phyloP scores from a whole-genome alignment of 208 protist species.

The Leishmania guyanensis region DNA sequence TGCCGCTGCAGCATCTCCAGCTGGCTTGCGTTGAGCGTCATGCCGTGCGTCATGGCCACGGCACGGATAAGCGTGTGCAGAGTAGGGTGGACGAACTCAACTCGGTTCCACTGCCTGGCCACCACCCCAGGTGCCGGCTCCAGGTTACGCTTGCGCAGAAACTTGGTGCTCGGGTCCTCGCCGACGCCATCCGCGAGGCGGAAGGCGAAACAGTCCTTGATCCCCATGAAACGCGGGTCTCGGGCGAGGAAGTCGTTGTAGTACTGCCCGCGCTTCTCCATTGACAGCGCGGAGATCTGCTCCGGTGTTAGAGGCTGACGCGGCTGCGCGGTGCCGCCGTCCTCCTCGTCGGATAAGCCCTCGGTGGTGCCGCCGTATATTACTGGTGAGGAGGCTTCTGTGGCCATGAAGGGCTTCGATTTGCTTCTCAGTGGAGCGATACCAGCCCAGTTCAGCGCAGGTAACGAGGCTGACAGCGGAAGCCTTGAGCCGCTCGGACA shows the following conservation, averaged over 20 bases:
- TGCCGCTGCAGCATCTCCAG: slow-evolving; percentile 4
- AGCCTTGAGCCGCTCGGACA: background rate
- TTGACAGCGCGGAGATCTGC: slow-evolving; percentile 21
- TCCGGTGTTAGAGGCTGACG: background rate
- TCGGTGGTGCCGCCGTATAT: background rate
- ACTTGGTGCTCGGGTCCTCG: slow-evolving; percentile 39
- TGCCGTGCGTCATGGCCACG: slow-evolving; percentile 45
- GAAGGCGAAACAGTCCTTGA: slow-evolving; percentile 62
- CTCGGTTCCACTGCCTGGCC: slow-evolving; percentile 64
- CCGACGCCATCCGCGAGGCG: slow-evolving; percentile 42
- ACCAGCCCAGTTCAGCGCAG: background rate
- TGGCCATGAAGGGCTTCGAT: background rate
- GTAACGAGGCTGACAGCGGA: background rate
- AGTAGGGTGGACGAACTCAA: slow-evolving; percentile 62
- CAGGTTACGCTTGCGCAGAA: slow-evolving; percentile 56
- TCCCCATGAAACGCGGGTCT: slow-evolving; percentile 47
- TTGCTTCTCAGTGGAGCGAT: background rate
- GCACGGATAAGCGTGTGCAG: slow-evolving; percentile 44
- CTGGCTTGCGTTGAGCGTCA: slow-evolving; percentile 18
- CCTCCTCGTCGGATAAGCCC: background rate
- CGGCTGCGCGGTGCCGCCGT: background rate
- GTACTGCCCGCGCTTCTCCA: slow-evolving; percentile 37
- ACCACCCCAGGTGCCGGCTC: slow-evolving; percentile 42
- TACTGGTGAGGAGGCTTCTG: background rate
- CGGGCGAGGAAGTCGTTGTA: slow-evolving; percentile 26